Conservation (phyloP, 2,329 filamentous ascomycete genomes). For the Orbilia ellipsospora region DNA sequence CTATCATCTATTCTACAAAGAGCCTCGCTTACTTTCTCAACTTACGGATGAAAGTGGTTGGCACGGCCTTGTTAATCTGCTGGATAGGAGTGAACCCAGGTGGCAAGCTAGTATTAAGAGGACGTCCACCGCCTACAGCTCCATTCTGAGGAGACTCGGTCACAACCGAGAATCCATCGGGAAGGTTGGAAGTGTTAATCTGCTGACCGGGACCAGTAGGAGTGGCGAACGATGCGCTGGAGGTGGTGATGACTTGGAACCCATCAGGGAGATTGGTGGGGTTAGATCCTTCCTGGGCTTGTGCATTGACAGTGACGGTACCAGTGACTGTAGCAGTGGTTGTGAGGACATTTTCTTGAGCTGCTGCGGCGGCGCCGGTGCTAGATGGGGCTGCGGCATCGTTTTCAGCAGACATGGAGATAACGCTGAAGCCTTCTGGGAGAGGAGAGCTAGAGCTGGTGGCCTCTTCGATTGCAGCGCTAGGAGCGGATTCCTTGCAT, state of each 20-base stretch:
- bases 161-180: slow-evolving; percentile 23
- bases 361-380: background rate
- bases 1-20: no score
- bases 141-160: background rate
- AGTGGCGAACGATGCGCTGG: background rate
- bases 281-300: background rate
- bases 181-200: slow-evolving; percentile 11
- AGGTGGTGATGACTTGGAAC: slow-evolving; percentile 14
- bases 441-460: background rate
- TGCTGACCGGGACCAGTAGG: background rate
- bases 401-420: slow-evolving; percentile 12
- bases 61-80: no score
- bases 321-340: background rate
- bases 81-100: background rate
- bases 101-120: slow-evolving; percentile 12
- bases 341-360: background rate
- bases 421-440: slow-evolving; percentile 35
- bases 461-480: background rate
- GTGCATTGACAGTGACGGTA: background rate
- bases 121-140: background rate
- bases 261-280: slow-evolving; percentile 15
- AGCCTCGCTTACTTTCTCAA: no score
- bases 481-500: background rate
- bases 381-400: background rate
- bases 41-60: no score